phyloP scores from a whole-genome alignment of 768 basidiomycete genomes.

The Termitomyces sp. region DNA sequence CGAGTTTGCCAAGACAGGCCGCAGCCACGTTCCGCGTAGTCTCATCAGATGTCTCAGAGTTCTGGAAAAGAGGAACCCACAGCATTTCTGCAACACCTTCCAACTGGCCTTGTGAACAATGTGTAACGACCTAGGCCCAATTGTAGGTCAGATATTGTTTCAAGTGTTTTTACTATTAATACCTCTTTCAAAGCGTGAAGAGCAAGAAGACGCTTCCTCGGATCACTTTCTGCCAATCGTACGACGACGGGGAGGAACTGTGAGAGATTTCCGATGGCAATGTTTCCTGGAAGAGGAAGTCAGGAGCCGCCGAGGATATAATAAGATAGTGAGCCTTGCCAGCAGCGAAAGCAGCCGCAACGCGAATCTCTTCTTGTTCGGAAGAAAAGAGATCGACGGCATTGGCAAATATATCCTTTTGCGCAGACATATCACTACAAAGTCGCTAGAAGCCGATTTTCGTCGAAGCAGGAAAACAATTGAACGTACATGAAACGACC shows the following conservation, averaged over 20 bases:
- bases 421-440: slow-evolving; percentile 79
- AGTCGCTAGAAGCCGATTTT: background rate
- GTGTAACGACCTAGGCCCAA: slow-evolving; percentile 73
- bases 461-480: background rate
- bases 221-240: slow-evolving; percentile 67
- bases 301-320: background rate
- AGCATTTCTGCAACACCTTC: slow-evolving; percentile 84
- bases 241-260: slow-evolving; percentile 85
- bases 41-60: slow-evolving; percentile 87
- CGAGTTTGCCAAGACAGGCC: slow-evolving; percentile 93
- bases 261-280: slow-evolving; percentile 88
- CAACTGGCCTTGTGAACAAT: slow-evolving; percentile 79
- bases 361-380: slow-evolving; percentile 80
- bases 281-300: slow-evolving; percentile 57
- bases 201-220: slow-evolving; percentile 75
- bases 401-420: slow-evolving; percentile 71
- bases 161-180: slow-evolving; percentile 8
- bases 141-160: background rate
- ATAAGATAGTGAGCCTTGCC: slow-evolving; percentile 37
- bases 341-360: slow-evolving; percentile 92
- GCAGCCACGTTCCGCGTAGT: slow-evolving; percentile 92
- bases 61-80: slow-evolving; percentile 90
- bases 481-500: slow-evolving; percentile 77
- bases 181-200: slow-evolving; percentile 94
- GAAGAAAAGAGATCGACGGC: slow-evolving; percentile 70